Evolutionary conservation across 2,329 filamentous ascomycete genomes (phyloP).

Genomic region (Diplodia intermedia): DNA sequence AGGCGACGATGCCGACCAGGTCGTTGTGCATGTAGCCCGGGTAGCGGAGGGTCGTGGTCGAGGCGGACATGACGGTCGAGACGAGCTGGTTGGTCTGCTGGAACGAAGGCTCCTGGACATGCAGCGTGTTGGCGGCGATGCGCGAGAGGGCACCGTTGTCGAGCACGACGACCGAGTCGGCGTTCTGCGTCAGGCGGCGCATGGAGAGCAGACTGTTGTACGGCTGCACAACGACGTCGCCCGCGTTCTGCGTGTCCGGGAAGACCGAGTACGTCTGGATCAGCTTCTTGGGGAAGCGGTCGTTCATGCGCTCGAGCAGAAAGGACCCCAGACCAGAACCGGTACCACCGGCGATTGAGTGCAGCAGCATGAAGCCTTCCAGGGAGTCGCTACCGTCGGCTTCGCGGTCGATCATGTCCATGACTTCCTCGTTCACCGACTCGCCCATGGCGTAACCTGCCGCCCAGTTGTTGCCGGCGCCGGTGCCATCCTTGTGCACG

Average conservation of each 20-base stretch:
- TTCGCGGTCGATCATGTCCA: constrained; percentile 99
- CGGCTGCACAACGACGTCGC: constrained; percentile 94
- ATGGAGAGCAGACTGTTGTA: constrained; percentile 97
- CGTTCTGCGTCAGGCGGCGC: constrained; percentile 90
- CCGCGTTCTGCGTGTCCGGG: constrained; percentile 84
- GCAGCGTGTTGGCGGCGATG: constrained; percentile 91
- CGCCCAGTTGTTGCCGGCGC: constrained; percentile 98
- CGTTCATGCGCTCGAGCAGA: constrained; percentile 92
- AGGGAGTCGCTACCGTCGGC: constrained; percentile 97
- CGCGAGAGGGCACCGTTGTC: constrained; percentile 94
- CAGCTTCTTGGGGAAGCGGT: constrained; percentile 97
- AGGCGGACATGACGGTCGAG: constrained; percentile 98
- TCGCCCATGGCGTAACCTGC: constrained; percentile 94
- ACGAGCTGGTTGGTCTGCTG: constrained; percentile 97
- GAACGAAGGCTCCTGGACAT: constrained; percentile 94
- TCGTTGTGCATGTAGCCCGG: constrained; percentile 99
- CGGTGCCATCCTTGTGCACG: constrained; percentile 89
- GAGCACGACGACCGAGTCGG: constrained; percentile 94
- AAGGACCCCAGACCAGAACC: constrained; percentile 96
- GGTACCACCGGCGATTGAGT: constrained; percentile 96
- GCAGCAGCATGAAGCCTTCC: constrained; percentile 98
- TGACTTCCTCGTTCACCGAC: constrained; percentile 90
- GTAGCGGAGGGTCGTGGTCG: constrained; percentile 94
- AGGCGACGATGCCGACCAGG: constrained; percentile 93
- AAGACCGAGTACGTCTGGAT: constrained; percentile 99